Evolutionary conservation across 2,329 filamentous ascomycete genomes (phyloP), one percentile per base, ranked within the genome.

Genomic region (Thermothelomyces thermophilus): DNA sequence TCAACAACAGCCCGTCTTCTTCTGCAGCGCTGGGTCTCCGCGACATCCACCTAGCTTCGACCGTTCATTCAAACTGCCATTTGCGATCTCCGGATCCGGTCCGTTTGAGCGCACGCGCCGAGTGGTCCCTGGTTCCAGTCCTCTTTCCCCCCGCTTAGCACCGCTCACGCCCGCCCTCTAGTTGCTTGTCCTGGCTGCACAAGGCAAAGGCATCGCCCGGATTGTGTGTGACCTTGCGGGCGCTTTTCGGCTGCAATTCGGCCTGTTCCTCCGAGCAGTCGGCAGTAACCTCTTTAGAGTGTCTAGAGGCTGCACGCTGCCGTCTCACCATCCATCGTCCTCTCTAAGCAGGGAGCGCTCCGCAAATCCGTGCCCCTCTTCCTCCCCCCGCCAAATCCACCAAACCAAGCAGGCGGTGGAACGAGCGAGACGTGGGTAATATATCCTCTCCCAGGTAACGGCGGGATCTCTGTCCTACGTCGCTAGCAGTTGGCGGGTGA

Each of bases 391-490:
- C 41, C 60, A 24, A 34, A 31, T 14, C 30, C 36, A 46, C 20
- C 60, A 63, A 55, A 57, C 52, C 54, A 56, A 59, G 54, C 57
- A 55, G 50, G 60, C 57, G 58, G 61, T 56, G 60, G 56, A 57
- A 54, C 57, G 58, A 59, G 65, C 66, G 64, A 62, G 58, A 66
- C 64, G 56, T 57, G 52, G 30, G 9, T n/a, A 35, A 54, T 56
- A 55, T 53, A 59, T 58, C 58, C 60, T 60, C 37, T 60, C 62
- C 60, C 62, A 65, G 60, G 64, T 64, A 62, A 64, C 64, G 62
- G 64, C 67, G 60, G 62, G 62, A 66, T 66, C 64, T 64, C 53
- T 66, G 68, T 68, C 58, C 60, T 63, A 70, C 68, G 39, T 46
- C 45, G 41, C 39, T 44, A 47, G 33, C 53, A 36, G 51, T 49